Conservation (phyloP, 2,329 filamentous ascomycete species). For the Sarocladium strictum region DNA sequence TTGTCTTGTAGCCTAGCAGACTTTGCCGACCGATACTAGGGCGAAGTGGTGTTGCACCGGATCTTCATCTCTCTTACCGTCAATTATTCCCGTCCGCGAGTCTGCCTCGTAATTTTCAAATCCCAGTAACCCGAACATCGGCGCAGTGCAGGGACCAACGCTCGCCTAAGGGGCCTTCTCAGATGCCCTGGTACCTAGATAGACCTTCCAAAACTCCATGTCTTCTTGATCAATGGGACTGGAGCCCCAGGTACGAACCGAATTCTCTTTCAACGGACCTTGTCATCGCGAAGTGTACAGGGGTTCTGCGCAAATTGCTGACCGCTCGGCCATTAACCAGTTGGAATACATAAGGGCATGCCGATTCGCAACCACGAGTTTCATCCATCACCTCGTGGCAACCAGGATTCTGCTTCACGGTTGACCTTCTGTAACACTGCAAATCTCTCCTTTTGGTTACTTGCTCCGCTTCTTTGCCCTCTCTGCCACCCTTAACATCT, state of each 20-base stretch:
- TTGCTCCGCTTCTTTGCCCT: background rate
- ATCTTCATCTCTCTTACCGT: no score
- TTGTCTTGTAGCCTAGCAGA: background rate
- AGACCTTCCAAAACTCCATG: background rate
- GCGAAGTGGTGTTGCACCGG: background rate
- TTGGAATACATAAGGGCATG: background rate
- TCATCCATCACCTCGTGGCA: background rate
- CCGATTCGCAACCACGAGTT: background rate
- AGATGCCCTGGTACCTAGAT: background rate
- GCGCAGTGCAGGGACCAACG: background rate
- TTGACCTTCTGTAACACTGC: background rate
- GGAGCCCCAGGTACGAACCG: no score
- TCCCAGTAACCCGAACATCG: background rate
- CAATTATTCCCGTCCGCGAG: no score
- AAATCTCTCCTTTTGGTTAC: background rate
- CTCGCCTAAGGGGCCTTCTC: background rate
- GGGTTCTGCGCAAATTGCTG: no score
- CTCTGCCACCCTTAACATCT: background rate
- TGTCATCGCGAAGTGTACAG: background rate
- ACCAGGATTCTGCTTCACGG: slow-evolving; percentile 2
- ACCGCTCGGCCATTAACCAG: background rate
- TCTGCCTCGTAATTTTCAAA: background rate
- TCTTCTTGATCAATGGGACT: background rate
- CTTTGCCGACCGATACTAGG: background rate
- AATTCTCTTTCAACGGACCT: no score